phyloP scores from a whole-genome alignment of 495 filamentous ascomycete genomes.

The Pseudomonodictys pantanalensis region DNA sequence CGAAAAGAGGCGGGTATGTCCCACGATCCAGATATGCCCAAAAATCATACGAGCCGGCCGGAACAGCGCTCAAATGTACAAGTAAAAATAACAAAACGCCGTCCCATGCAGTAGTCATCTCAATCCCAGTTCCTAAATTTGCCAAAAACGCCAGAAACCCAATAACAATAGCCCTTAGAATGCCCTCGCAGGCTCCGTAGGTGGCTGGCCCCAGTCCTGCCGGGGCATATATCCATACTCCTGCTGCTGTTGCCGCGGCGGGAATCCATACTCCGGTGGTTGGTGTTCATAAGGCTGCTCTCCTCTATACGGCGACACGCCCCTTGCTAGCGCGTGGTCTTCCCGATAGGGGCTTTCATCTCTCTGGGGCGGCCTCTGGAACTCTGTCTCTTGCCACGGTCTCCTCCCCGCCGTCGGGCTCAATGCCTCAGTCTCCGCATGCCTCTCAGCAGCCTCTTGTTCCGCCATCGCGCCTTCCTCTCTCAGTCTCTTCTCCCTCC shows the following conservation, averaged over 20 bases:
- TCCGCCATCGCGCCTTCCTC: conserved; percentile 4
- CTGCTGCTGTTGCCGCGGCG: too few relatives aligned
- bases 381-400: not conserved
- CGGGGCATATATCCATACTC: too few relatives aligned
- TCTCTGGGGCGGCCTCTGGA: not conserved
- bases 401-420: not conserved
- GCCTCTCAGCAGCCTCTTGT: not conserved
- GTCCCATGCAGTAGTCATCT: not conserved
- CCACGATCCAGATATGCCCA: not conserved
- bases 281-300: too few relatives aligned
- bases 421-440: not conserved
- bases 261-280: too few relatives aligned
- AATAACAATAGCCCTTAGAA: too few relatives aligned
- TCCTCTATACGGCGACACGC: too few relatives aligned
- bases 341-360: too few relatives aligned
- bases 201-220: too few relatives aligned
- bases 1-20: not conserved
- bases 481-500: conserved; percentile 3
- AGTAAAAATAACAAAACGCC: not conserved
- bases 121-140: not conserved
- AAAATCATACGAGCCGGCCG: not conserved
- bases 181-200: too few relatives aligned
- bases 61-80: not conserved
- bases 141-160: not conserved
- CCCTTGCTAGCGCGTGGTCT: too few relatives aligned